These are phyloP conservation scores for Scheffersomyces stipitis DNA, from an alignment of 805 yeast genomes.

Conservation along the genomic window DNA sequence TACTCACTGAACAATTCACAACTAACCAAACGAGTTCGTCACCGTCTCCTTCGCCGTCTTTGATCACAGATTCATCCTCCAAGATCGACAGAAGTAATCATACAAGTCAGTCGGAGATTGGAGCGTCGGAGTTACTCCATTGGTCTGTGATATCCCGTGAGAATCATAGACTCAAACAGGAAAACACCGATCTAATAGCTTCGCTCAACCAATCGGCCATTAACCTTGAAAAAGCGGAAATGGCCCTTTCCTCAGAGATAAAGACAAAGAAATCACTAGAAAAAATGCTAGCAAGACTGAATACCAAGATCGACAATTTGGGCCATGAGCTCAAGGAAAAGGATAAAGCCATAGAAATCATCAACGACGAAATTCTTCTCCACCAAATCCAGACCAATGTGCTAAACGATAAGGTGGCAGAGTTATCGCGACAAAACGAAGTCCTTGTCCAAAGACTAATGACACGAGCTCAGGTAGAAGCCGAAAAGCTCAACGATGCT, in stretches of 20 bases:
- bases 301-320: conserved; percentile 20
- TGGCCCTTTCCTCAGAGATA: neutral
- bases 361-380: conserved; percentile 68
- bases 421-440: conserved; percentile 49
- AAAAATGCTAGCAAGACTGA: conserved; percentile 15
- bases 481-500: conserved; percentile 55
- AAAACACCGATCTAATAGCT: conserved; percentile 20
- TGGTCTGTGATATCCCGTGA: neutral
- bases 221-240: conserved; percentile 23
- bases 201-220: conserved; percentile 26
- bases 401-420: conserved; percentile 32
- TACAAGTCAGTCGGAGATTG: no score
- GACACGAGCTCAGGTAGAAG: conserved; percentile 50
- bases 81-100: no score
- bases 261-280: conserved; percentile 7
- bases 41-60: conserved; percentile 2
- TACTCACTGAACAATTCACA: conserved; percentile 1
- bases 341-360: conserved; percentile 54
- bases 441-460: conserved; percentile 48
- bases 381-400: conserved; percentile 58
- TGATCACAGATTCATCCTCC: neutral
- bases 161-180: conserved; percentile 6
- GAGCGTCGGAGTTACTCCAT: no score
- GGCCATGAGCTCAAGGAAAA: conserved; percentile 41
- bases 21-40: conserved; percentile 1